phyloP scores from a whole-genome alignment of 352 stramenopile species.

The Phytopythium cucurbitacearum region DNA sequence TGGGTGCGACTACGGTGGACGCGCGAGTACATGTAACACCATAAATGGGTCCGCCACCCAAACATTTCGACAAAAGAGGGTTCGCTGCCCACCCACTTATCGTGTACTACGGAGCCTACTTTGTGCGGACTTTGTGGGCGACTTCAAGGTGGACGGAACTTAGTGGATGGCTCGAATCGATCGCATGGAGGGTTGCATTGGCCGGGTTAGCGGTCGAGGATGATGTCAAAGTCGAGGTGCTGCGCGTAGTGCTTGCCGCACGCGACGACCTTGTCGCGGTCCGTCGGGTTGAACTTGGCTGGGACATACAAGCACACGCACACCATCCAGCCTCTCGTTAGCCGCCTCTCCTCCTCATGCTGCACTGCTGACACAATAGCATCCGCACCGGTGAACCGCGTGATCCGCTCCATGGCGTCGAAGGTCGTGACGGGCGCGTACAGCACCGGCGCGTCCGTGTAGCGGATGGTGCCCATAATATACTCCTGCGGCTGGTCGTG shows the following conservation, averaged over 20 bases:
- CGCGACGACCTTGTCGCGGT: slow-evolving; percentile 69
- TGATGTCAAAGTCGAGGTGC: slow-evolving; percentile 78
- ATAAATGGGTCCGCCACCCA: no score
- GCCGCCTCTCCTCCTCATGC: background rate
- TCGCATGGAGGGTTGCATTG: no score
- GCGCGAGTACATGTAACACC: no score
- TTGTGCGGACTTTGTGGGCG: background rate
- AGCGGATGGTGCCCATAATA: slow-evolving; percentile 71
- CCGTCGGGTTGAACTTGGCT: slow-evolving; percentile 88
- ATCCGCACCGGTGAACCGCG: slow-evolving; percentile 63
- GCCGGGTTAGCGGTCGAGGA: slow-evolving; percentile 35
- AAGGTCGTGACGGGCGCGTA: slow-evolving; percentile 77
- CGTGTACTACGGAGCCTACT: no score
- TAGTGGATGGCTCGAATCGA: background rate
- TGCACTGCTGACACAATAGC: no score
- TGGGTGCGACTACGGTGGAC: no score
- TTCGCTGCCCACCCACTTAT: no score
- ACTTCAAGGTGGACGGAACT: background rate
- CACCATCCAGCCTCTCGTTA: background rate
- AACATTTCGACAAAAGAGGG: no score
- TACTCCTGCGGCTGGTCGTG: slow-evolving; percentile 73
- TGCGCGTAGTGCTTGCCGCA: slow-evolving; percentile 85
- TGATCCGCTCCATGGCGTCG: slow-evolving; percentile 80
- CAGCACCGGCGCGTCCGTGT: slow-evolving; percentile 57
- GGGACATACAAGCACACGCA: slow-evolving; percentile 10